Evolutionary conservation across 2,329 filamentous ascomycete genomes (phyloP).

Genomic region (Colletotrichum plurivorum): DNA sequence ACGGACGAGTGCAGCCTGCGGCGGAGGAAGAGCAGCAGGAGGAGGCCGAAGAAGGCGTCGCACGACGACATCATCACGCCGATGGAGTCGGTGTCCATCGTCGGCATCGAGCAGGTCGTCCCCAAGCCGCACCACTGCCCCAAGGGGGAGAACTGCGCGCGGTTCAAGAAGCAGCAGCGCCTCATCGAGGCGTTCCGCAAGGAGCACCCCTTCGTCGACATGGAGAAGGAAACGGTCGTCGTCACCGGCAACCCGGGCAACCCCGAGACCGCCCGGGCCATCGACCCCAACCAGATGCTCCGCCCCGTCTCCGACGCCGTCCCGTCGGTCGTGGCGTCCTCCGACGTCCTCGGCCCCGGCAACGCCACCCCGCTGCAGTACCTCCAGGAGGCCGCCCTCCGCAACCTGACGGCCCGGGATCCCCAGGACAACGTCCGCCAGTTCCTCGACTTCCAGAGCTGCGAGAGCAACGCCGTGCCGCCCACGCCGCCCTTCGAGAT

Average conservation of each 20-base stretch:
- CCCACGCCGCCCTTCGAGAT: slow-evolving; percentile 80
- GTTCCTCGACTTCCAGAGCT: slow-evolving; percentile 88
- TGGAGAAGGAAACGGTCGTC: slow-evolving; percentile 77
- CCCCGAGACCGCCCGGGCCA: slow-evolving; percentile 72
- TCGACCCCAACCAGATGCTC: slow-evolving; percentile 68
- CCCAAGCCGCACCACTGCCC: slow-evolving; percentile 87
- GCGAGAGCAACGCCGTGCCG: slow-evolving; percentile 71
- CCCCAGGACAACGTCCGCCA: slow-evolving; percentile 94
- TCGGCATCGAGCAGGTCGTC: slow-evolving; percentile 90
- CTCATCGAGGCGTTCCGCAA: slow-evolving; percentile 81
- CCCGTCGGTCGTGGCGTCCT: slow-evolving; percentile 90
- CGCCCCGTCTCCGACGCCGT: slow-evolving; percentile 82
- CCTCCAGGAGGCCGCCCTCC: slow-evolving; percentile 81
- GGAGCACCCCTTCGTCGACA: slow-evolving; percentile 78
- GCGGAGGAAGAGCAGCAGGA: slow-evolving; percentile 57
- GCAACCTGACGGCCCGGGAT: slow-evolving; percentile 78
- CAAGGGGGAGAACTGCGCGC: slow-evolving; percentile 88
- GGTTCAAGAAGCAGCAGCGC: slow-evolving; percentile 85
- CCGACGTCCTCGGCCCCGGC: slow-evolving; percentile 85
- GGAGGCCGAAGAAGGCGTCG: slow-evolving; percentile 55
- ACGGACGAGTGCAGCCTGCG: slow-evolving; percentile 53
- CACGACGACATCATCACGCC: slow-evolving; percentile 80
- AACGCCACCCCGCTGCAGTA: slow-evolving; percentile 74
- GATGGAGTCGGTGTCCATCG: slow-evolving; percentile 88
- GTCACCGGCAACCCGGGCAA: slow-evolving; percentile 86